Evolutionary conservation across 352 stramenopile genomes (phyloP), one percentile per base, ranked within the genome.

Genomic region (Globisporangium iwayamae): DNA sequence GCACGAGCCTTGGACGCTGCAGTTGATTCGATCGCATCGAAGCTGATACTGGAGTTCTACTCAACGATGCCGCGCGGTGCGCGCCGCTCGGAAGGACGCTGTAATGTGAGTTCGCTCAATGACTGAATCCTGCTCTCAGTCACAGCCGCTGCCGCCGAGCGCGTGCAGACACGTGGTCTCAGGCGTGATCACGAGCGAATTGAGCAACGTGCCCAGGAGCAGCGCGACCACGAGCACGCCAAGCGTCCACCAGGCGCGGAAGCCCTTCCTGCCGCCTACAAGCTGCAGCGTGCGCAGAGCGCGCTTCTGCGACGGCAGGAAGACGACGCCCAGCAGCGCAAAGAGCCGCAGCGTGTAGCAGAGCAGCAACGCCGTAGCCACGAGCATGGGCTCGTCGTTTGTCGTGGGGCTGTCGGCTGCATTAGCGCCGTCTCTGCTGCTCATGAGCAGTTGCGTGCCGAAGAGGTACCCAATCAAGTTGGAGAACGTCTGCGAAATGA

Each of bases 81-180:
- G 25, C 1, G 25, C 2, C 0, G 34, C 6, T 38, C 5, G 36
- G 11, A 41, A 41, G 36, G 7, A 41, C 36, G 36, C 8, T 14
- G 36, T 10, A 9, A 13, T 10, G 36, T 41, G 36, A 28, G 25
- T 14, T 41, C 36, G 36, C 36, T 41, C 7, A 14, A 11, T 41
- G 6, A 14, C 5, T 14, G 2, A 14, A 41, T 41, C 6, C 7
- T 41, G 6, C 11, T 22, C 16, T 47, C 41, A 56, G 30, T 56
- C 36, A 45, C 72, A 72, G 9, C 72, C 72, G 25, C n/a, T 48
- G 55, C 65, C 72, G 22, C 64, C 65, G 18, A 76, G 72, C 22
- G 62, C 60, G 46, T 76, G 72, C n/a, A 71, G 59, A 64, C 69
- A 72, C 60, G 43, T 66, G 2, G 70, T 79, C 18, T 71, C 60